phyloP scores from a whole-genome alignment of 1,139 yeast species.

The Taphrina deformans region DNA sequence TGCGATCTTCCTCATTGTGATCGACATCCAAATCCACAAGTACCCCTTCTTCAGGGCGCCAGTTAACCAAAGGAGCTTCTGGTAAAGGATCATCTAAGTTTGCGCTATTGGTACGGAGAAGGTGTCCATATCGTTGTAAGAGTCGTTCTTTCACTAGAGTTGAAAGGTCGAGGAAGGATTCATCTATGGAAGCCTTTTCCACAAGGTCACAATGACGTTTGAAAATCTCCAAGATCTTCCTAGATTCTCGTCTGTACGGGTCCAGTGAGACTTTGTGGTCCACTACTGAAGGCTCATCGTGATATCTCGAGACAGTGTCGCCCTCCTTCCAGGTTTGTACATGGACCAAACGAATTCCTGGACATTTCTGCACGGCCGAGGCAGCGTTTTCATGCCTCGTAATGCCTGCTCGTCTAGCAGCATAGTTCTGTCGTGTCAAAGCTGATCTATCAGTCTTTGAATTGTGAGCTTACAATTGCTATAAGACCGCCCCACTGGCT shows the following conservation, averaged over 20 bases:
- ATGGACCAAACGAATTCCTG: slow-evolving; percentile 73
- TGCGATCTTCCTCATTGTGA: slow-evolving; percentile 39
- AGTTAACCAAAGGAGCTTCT: slow-evolving; percentile 39
- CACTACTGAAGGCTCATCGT: slow-evolving; percentile 48
- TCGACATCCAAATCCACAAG: slow-evolving; percentile 39
- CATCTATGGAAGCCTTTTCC: slow-evolving; percentile 95
- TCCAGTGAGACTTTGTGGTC: slow-evolving; percentile 81
- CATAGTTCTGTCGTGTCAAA: slow-evolving; percentile 8
- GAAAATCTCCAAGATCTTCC: slow-evolving; percentile 71
- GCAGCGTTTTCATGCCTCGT: slow-evolving; percentile 70
- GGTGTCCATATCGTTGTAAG: slow-evolving; percentile 46
- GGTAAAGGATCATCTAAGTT: slow-evolving; percentile 25
- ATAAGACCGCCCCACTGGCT: slow-evolving; percentile 89
- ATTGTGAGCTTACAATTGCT: slow-evolving; percentile 56
- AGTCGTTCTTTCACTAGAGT: slow-evolving; percentile 50
- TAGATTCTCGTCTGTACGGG: slow-evolving; percentile 83
- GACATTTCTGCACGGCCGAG: slow-evolving; percentile 73
- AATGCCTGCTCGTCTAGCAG: slow-evolving; percentile 54
- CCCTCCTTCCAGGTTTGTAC: slow-evolving; percentile 94
- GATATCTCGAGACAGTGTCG: slow-evolving; percentile 77
- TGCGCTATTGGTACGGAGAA: slow-evolving; percentile 38
- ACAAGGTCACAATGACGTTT: slow-evolving; percentile 59
- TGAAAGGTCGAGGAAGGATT: slow-evolving; percentile 83
- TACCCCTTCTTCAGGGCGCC: slow-evolving; percentile 42
- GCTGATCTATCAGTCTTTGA: neutral